A percentile compares a stretch with the other conserved stretches of the same genome.
Conservation (phyloP, 257 asterid genomes). For the Solanum sparsipilum region DNA sequence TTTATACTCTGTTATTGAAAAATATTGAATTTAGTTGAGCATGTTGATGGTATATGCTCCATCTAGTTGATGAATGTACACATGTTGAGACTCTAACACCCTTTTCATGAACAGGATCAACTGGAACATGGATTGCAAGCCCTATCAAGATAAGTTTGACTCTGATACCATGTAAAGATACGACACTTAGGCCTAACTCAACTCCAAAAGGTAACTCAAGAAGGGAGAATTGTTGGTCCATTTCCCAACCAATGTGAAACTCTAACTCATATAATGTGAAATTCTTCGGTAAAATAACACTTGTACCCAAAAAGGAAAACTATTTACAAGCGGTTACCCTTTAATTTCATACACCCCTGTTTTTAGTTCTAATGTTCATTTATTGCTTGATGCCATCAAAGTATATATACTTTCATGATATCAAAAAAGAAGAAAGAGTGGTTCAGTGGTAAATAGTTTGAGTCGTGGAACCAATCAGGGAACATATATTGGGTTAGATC, state of each 20-base stretch:
- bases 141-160: not conserved
- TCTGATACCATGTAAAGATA: not conserved
- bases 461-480: too few relatives aligned
- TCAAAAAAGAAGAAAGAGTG: too few relatives aligned
- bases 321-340: too few relatives aligned
- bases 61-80: too few relatives aligned
- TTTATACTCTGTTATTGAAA: not conserved
- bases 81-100: not conserved
- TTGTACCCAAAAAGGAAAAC: too few relatives aligned
- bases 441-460: too few relatives aligned
- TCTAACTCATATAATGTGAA: not conserved
- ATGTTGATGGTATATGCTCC: not conserved
- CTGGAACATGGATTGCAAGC: not conserved
- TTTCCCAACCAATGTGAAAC: not conserved
- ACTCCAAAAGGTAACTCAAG: not conserved
- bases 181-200: rapidly evolving
- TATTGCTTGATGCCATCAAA: too few relatives aligned
- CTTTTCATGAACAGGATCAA: not conserved
- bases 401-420: too few relatives aligned
- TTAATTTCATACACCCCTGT: too few relatives aligned
- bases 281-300: too few relatives aligned
- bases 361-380: too few relatives aligned
- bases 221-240: not conserved
- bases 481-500: too few relatives aligned
- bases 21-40: not conserved